Evolutionary conservation across 306 rosid species (phyloP), one percentile per base, ranked within the genome.

Genomic region (Gleditsia sinensis): DNA sequence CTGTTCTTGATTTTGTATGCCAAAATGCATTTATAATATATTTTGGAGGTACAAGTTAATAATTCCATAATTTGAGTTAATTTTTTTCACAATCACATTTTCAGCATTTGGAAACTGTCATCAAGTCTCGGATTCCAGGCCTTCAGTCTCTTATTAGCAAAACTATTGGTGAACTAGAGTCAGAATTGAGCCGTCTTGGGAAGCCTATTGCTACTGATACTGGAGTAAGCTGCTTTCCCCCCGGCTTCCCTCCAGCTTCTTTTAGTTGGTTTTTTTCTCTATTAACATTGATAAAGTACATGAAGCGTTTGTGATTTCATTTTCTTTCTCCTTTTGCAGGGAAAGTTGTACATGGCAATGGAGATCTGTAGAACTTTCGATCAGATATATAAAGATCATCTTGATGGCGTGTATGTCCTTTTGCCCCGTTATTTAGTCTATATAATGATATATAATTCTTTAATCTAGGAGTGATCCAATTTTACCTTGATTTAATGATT

Each of bases 51-150:
- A 14, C 59, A 60, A 53, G 25, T 60, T 40, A 19, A 20, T 43
- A 9, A 17, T 51, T 39, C n/a, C 67, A 20, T 69, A 70, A 62
- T 62, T 67, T 17, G 39, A 39, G 36, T 16, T 75, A 16, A 10
- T 48, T 46, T 37, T 49, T 42, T 12, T 73, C 45, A 27, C 24
- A 56, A 25, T 78, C 51, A 34, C 76, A 55, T 56, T 84, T 60
- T 67, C 92, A 92, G 99, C 99, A 95, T 87, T 83, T 95, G 83
- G 98, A 95, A 85, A 87, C 87, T 67, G 99, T 90, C 23, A 95
- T 95, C 86, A 95, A 95, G 89, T 89, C 98, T 81, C 90, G 90
- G 72, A 90, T 95, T 77, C 99, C 98, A 0, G 94, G 99, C 76
- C 88, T 95, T 78, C 99, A 95, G 78, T 87, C 92, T 72, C 97